Conservation (phyloP, 1,284 basidiomycete genomes). For the Farysia itapuensis region DNA sequence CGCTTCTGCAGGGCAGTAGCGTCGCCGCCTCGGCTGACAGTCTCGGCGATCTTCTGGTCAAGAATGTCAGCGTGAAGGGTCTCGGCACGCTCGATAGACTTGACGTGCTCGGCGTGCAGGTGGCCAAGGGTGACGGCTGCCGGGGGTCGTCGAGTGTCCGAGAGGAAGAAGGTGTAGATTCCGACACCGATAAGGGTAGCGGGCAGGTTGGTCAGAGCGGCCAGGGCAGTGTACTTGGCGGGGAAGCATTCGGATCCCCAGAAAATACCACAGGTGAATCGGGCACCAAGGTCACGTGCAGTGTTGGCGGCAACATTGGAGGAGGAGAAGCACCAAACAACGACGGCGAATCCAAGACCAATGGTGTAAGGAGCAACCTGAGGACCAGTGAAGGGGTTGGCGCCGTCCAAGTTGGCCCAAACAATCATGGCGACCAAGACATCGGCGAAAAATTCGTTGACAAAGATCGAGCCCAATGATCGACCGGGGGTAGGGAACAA, state of each 20-base stretch:
- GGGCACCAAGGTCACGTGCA: slow-evolving; percentile 40
- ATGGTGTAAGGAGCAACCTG: slow-evolving; percentile 44
- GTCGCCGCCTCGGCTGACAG: slow-evolving; percentile 40
- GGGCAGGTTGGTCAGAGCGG: slow-evolving; percentile 47
- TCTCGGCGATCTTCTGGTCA: slow-evolving; percentile 37
- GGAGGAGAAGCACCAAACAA: slow-evolving; percentile 44
- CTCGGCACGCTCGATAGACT: slow-evolving; percentile 18
- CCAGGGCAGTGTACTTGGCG: slow-evolving; percentile 33
- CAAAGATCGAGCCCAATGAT: slow-evolving; percentile 32
- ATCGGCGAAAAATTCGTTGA: slow-evolving; percentile 47
- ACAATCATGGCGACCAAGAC: slow-evolving; percentile 43
- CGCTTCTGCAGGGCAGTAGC: slow-evolving; percentile 27
- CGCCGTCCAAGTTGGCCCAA: slow-evolving; percentile 43
- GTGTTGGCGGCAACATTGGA: slow-evolving; percentile 45
- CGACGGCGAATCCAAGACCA: slow-evolving; percentile 40
- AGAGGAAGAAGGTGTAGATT: slow-evolving; percentile 51
- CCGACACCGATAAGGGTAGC: slow-evolving; percentile 36
- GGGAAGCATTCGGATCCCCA: slow-evolving; percentile 47
- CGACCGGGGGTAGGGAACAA: slow-evolving; percentile 45
- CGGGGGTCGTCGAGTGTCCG: slow-evolving; percentile 41
- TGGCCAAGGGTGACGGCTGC: slow-evolving; percentile 27
- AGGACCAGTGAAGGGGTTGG: slow-evolving; percentile 44
- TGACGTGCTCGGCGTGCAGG: slow-evolving; percentile 31
- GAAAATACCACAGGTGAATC: slow-evolving; percentile 44
- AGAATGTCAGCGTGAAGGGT: slow-evolving; percentile 41